A percentile compares a stretch with the other conserved stretches of the same genome.
These are phyloP conservation scores for Alnus rubra DNA, from an alignment of 306 rosid species.

Conservation along the genomic window DNA sequence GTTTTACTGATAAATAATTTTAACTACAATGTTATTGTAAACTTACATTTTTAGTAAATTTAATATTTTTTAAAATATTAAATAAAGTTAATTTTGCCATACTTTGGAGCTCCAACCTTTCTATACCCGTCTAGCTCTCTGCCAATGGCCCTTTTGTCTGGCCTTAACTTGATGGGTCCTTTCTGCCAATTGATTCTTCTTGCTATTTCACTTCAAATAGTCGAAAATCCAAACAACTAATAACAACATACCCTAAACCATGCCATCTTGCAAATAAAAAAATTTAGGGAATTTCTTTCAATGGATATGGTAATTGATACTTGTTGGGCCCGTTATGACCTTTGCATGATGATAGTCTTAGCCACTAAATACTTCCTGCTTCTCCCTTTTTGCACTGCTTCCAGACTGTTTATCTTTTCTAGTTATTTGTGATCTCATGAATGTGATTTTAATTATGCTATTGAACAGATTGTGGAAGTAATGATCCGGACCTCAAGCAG, in stretches of 20 bases:
- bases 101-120: neutral
- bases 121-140: neutral
- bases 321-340: neutral
- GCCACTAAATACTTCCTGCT: neutral
- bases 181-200: neutral
- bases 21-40: neutral
- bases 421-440: neutral
- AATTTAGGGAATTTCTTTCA: neutral
- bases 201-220: neutral
- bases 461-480: slow-evolving; percentile 80
- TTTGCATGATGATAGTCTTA: neutral
- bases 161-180: neutral
- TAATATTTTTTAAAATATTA: neutral
- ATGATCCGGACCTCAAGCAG: slow-evolving; percentile 84
- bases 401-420: slow-evolving; percentile 13
- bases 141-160: neutral
- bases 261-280: neutral
- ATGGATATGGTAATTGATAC: neutral
- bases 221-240: neutral
- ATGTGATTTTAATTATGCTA: slow-evolving; percentile 22
- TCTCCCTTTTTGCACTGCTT: neutral
- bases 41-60: neutral
- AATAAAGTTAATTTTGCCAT: neutral
- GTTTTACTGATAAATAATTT: neutral
- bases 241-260: neutral